Conservation (phyloP, 768 basidiomycete species). For the Cyclocybe aegerita region DNA sequence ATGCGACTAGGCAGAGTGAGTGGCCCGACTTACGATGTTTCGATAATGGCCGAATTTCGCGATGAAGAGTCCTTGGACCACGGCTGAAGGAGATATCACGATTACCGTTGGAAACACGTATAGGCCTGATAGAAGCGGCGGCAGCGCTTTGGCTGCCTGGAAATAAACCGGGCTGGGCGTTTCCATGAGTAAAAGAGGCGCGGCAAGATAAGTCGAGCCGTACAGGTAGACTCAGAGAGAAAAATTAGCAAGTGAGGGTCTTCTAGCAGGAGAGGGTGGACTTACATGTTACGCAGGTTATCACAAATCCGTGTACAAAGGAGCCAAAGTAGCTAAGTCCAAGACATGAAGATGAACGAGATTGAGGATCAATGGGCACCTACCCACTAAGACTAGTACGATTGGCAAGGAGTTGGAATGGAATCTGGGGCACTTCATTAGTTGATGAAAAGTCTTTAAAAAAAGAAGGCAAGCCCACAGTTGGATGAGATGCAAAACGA, state of each 20-base stretch:
- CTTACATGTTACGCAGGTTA: slow-evolving; percentile 8
- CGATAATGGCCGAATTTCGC: slow-evolving; percentile 1
- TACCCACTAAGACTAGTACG: slow-evolving; percentile 39
- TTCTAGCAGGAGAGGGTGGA: background rate
- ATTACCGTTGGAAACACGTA: background rate
- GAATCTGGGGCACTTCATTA: slow-evolving; percentile 8
- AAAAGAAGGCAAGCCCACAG: slow-evolving; percentile 1
- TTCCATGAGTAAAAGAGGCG: no score
- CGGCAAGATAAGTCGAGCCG: no score
- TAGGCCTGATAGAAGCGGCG: background rate
- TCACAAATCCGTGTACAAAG: slow-evolving; percentile 24
- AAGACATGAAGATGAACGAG: background rate
- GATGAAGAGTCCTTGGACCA: slow-evolving; percentile 1
- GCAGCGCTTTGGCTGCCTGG: background rate
- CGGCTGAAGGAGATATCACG: background rate
- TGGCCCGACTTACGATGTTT: background rate
- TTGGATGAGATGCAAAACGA: slow-evolving; percentile 22
- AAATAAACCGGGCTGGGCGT: background rate
- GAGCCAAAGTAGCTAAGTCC: slow-evolving; percentile 29
- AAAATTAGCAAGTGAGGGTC: no score
- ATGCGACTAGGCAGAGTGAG: background rate
- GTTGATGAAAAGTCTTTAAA: background rate
- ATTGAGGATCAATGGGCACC: slow-evolving; percentile 1
- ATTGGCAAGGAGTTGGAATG: slow-evolving; percentile 23
- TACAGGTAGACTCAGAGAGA: no score